These are phyloP conservation scores for Thraustotheca clavata DNA, from an alignment of 352 stramenopile genomes.

Conservation along the genomic window DNA sequence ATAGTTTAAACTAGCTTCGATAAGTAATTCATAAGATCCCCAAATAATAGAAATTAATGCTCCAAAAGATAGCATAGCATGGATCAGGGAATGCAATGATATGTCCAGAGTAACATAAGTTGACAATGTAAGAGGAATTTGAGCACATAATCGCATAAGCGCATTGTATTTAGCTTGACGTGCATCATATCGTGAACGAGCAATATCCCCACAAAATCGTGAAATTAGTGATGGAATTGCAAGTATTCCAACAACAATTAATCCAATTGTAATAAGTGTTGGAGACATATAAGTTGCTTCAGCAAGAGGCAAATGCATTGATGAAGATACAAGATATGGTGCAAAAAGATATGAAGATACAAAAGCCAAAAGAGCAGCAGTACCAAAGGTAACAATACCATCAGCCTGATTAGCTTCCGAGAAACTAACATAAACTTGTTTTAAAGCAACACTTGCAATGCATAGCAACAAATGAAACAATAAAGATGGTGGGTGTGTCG, in stretches of 20 bases:
- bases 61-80: conserved; percentile 1
- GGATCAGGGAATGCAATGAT: neutral
- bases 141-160: neutral
- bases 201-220: neutral
- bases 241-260: neutral
- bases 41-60: conserved; percentile 8
- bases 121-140: neutral
- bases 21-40: no score
- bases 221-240: neutral
- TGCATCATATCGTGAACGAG: neutral
- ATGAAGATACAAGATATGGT: neutral
- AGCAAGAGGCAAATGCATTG: neutral
- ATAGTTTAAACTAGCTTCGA: no score
- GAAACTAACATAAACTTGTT: neutral
- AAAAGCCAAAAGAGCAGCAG: neutral
- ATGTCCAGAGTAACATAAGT: neutral
- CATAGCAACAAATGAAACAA: conserved; percentile 15
- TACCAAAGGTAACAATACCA: neutral
- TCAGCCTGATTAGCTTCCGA: neutral
- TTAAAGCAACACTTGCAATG: neutral
- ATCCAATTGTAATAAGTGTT: neutral
- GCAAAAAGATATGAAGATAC: neutral
- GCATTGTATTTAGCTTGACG: conserved; percentile 9
- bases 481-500: conserved; percentile 4
- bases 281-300: neutral